phyloP scores from a whole-genome alignment of 2,329 filamentous ascomycete genomes.

The Claviceps maximensis region DNA sequence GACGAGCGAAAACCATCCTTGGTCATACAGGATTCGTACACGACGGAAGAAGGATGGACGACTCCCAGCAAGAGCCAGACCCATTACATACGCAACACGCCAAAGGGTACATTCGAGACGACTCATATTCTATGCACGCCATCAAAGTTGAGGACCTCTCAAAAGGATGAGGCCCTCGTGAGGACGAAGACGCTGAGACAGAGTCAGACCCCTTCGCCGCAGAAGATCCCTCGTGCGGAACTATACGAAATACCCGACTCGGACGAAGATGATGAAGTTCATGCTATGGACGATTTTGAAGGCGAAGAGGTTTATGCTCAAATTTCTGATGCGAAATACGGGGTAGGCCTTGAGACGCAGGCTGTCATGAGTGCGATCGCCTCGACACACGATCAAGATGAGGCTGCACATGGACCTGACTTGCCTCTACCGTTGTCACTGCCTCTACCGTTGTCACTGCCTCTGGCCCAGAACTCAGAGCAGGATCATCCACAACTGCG shows the following conservation, averaged over 20 bases:
- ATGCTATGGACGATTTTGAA: neutral
- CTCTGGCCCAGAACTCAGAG: neutral
- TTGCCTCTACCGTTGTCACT: neutral
- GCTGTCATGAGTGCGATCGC: constrained; percentile 20
- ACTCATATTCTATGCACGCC: neutral
- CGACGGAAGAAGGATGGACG: constrained; percentile 21
- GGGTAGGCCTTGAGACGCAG: constrained; percentile 22
- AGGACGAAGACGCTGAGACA: constrained; percentile 9
- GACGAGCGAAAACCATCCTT: constrained; percentile 15
- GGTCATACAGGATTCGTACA: constrained; percentile 34
- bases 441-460: constrained; percentile 4
- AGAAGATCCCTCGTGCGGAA: neutral
- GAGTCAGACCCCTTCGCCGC: constrained; percentile 8
- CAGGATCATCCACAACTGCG: neutral
- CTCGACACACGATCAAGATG: constrained; percentile 12
- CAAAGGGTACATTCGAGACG: neutral
- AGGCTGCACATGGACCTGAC: neutral
- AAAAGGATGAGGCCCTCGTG: constrained; percentile 9
- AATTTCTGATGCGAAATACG: constrained; percentile 9
- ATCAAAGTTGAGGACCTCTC: neutral
- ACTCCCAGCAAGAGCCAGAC: constrained; percentile 15
- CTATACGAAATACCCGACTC: constrained; percentile 35
- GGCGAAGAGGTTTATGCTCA: neutral
- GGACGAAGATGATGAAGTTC: constrained; percentile 15
- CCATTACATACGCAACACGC: neutral